Evolutionary conservation across 306 rosid species (phyloP).

Genomic region (Gleditsia sinensis): DNA sequence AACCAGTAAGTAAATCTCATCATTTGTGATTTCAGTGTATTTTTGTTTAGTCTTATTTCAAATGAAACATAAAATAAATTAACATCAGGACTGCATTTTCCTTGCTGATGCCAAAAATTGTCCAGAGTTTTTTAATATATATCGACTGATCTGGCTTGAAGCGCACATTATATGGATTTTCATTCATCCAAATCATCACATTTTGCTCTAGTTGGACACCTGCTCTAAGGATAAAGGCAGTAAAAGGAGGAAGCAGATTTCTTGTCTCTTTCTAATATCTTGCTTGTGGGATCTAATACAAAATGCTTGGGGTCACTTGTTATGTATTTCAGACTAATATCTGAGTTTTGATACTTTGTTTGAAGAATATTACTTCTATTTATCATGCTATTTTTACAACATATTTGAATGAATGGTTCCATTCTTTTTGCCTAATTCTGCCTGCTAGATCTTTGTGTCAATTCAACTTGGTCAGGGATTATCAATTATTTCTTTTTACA

Average conservation of each 20-base stretch:
- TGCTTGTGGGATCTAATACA: conserved; percentile 2
- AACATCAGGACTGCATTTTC: conserved; percentile 14
- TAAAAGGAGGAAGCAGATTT: conserved; percentile 5
- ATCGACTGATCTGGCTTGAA: background rate
- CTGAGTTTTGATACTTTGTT: conserved; percentile 8
- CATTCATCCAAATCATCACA: conserved; percentile 7
- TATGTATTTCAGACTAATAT: background rate
- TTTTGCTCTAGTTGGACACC: conserved; percentile 4
- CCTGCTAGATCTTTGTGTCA: conserved; percentile 3
- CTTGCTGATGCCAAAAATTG: background rate
- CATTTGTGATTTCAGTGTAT: conserved; percentile 21
- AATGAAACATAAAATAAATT: background rate
- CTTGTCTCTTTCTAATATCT: background rate
- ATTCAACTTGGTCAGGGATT: conserved; percentile 10
- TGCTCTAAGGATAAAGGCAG: background rate
- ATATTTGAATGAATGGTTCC: conserved; percentile 6
- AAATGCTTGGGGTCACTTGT: conserved; percentile 8
- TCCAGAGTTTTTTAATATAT: background rate
- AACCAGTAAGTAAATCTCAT: conserved; percentile 65
- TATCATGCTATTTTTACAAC: conserved; percentile 1
- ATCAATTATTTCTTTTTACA: background rate
- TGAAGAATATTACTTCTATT: conserved; percentile 12
- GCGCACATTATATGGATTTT: background rate
- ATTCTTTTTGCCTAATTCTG: background rate
- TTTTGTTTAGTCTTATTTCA: conserved; percentile 11